Percentiles rank a stretch among this genome's conserved stretches.
Conservation (phyloP, 2,329 filamentous ascomycete genomes). For the Diaporthe humulicola region DNA sequence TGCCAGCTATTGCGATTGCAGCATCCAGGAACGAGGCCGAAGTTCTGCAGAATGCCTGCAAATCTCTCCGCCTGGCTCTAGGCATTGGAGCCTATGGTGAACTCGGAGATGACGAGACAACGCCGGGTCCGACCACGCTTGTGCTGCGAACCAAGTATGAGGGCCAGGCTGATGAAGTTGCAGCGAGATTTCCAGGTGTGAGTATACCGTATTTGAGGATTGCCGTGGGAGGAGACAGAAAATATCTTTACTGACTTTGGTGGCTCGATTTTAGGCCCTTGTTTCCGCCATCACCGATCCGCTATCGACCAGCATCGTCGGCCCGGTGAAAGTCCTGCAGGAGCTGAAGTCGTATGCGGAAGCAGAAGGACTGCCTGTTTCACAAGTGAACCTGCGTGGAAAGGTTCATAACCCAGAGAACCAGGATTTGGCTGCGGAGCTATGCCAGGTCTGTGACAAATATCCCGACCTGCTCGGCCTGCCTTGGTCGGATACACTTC, state of each 20-base stretch:
- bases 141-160: background rate
- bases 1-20: background rate
- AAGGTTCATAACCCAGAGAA: constrained; percentile 16
- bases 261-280: background rate
- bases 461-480: too few relatives aligned
- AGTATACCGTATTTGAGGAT: too few relatives aligned
- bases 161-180: background rate
- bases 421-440: too few relatives aligned
- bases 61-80: background rate
- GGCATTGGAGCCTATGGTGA: background rate
- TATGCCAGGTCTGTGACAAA: too few relatives aligned
- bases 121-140: background rate
- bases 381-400: background rate
- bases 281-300: background rate
- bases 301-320: background rate
- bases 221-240: too few relatives aligned
- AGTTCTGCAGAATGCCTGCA: background rate
- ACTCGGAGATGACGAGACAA: background rate
- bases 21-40: background rate
- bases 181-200: background rate
- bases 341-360: background rate
- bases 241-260: too few relatives aligned
- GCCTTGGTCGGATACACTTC: background rate
- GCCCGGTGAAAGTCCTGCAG: background rate
- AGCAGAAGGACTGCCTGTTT: background rate